Evolutionary conservation across 345 rosid species (phyloP), one percentile per base, ranked within the genome.

Genomic region (Luvunga scandens): DNA sequence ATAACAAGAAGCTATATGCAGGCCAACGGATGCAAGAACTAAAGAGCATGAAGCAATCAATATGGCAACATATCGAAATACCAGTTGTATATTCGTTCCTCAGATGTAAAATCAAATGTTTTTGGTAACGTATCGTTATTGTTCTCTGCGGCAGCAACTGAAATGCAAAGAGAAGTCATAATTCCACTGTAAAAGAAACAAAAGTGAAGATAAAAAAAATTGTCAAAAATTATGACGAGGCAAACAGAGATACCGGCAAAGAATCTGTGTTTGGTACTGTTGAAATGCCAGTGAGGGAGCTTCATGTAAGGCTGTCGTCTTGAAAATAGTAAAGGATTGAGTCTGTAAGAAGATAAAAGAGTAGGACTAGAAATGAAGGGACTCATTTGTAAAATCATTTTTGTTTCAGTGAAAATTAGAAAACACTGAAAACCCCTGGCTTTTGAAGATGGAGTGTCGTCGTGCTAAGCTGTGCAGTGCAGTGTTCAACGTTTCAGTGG

Each of bases 21-120:
- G 21, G 74, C 61, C 31, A 30, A 42, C 16, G 13, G 8, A 63
- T 75, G 45, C 27, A 27, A 8, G 71, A 73, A 69, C 21, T 53
- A 18, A 13, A 77, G 59, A 12, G 50, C 13, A 63, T 27, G 77
- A 12, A 21, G 45, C 70, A 63, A 53, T 42, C 74, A 16, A 61
- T 30, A 31, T 14, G 56, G 12, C 28, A 30, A 24, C n/a, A 31
- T 2, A 28, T 34, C 36, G 36, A 14, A 59, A 50, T 88, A 93
- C 99, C 99, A 95, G n/a, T 87, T 89, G 84, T 95, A 95, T 33
- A 95, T 95, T 56, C 91, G 87, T 78, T 95, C 99, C 88, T 95
- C 99, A 0, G 93, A 90, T 19, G 93, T 74, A 85, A 93, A 95
- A 81, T 95, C 98, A 66, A 95, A 95, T 22, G 94, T 84, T 90